phyloP scores from a whole-genome alignment of 2,329 filamentous ascomycete genomes.

The Aureobasidium melanogenum region DNA sequence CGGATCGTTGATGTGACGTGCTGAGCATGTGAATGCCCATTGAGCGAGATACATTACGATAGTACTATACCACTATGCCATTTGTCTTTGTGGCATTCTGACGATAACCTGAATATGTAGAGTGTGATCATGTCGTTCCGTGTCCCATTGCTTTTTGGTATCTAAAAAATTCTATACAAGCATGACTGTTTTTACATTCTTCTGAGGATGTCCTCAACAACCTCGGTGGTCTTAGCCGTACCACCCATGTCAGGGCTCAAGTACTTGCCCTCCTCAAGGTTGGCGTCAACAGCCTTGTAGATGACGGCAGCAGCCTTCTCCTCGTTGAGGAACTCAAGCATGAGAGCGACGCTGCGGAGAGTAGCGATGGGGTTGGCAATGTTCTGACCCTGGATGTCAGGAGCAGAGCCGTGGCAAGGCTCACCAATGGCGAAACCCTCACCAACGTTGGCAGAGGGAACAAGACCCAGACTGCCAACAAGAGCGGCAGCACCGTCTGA shows the following conservation, averaged over 20 bases:
- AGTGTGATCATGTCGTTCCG: background rate
- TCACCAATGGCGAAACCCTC: conserved; percentile 93
- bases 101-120: background rate
- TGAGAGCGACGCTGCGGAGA: conserved; percentile 78
- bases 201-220: conserved; percentile 77
- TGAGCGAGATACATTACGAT: background rate
- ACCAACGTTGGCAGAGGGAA: conserved; percentile 91
- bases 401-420: conserved; percentile 92
- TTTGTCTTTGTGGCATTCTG: background rate
- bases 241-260: conserved; percentile 88
- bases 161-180: conserved; percentile 11
- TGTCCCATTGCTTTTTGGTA: conserved; percentile 9
- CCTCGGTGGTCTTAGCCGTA: conserved; percentile 73
- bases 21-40: background rate
- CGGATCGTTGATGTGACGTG: background rate
- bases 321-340: conserved; percentile 93
- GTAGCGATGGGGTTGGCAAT: conserved; percentile 97
- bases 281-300: conserved; percentile 84
- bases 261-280: conserved; percentile 72
- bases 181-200: conserved; percentile 50
- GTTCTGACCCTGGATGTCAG: conserved; percentile 85
- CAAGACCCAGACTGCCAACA: conserved; percentile 83
- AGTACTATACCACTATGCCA: background rate
- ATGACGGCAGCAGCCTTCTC: conserved; percentile 80
- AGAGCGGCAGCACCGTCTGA: conserved; percentile 92